Percentiles rank a stretch among this genome's conserved stretches.
phyloP scores from a whole-genome alignment of 2,329 filamentous ascomycete species.

The Ophiostoma triangulosporum region DNA sequence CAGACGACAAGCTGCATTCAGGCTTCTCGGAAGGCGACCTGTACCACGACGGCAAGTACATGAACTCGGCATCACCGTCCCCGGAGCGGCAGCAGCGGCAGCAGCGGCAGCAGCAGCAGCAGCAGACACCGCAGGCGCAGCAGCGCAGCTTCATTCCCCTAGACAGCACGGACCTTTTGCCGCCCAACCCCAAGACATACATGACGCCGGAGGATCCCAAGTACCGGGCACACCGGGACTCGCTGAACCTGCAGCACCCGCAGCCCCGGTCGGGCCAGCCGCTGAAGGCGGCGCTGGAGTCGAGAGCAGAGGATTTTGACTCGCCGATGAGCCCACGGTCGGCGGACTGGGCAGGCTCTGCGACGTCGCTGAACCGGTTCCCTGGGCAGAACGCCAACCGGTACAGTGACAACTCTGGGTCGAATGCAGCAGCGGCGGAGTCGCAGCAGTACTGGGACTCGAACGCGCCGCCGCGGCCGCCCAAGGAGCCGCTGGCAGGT shows the following conservation, averaged over 20 bases:
- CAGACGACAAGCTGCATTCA: slow-evolving; percentile 46
- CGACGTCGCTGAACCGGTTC: slow-evolving; percentile 43
- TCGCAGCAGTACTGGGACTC: slow-evolving; percentile 32
- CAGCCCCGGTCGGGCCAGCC: slow-evolving; percentile 62
- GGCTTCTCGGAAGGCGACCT: slow-evolving; percentile 43
- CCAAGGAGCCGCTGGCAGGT: slow-evolving; percentile 45
- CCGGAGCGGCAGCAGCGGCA: background rate
- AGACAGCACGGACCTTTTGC: slow-evolving; percentile 7
- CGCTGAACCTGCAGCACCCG: slow-evolving; percentile 65
- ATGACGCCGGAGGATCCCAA: slow-evolving; percentile 56
- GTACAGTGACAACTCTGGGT: slow-evolving; percentile 33
- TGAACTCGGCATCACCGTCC: slow-evolving; percentile 9
- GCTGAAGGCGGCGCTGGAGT: slow-evolving; percentile 61
- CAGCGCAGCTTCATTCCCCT: slow-evolving; percentile 1
- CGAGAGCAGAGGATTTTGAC: slow-evolving; percentile 53
- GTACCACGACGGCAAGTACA: slow-evolving; percentile 15
- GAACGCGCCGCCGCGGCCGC: slow-evolving; percentile 39
- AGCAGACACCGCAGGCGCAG: slow-evolving; percentile 3
- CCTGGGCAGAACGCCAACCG: slow-evolving; percentile 30
- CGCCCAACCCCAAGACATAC: slow-evolving; percentile 37
- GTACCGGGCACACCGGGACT: slow-evolving; percentile 71
- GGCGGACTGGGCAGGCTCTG: slow-evolving; percentile 49
- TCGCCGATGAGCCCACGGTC: slow-evolving; percentile 45
- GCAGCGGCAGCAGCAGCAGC: slow-evolving; percentile 4
- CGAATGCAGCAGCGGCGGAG: background rate